phyloP scores from a whole-genome alignment of 139 green algal genomes.

The Chlamydomonas sp. region DNA sequence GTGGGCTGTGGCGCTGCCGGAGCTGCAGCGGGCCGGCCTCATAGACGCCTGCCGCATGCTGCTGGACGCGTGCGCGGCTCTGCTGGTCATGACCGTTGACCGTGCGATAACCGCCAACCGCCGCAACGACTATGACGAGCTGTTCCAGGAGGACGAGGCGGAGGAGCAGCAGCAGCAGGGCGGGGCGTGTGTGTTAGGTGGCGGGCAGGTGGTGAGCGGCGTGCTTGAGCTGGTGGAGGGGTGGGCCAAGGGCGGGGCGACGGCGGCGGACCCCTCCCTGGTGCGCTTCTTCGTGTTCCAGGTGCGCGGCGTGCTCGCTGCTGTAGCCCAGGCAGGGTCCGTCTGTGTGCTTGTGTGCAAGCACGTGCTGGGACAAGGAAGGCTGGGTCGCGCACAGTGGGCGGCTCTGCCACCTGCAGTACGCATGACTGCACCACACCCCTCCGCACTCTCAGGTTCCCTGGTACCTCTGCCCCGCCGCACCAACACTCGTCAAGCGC shows the following conservation, averaged over 20 bases:
- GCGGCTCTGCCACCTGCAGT: too few relatives aligned
- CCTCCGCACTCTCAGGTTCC: too few relatives aligned
- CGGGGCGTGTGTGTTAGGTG: not conserved
- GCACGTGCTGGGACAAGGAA: too few relatives aligned
- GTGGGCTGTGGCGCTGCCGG: slow-evolving; percentile 14
- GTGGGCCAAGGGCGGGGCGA: not conserved
- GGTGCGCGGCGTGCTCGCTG: not conserved
- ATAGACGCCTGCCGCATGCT: slow-evolving; percentile 10
- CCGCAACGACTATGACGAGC: too few relatives aligned
- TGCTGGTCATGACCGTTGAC: not conserved
- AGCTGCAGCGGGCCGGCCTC: slow-evolving; percentile 25
- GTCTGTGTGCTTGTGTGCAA: too few relatives aligned
- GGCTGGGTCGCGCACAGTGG: too few relatives aligned
- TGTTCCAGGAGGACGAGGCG: not conserved
- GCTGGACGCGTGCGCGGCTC: slow-evolving; percentile 10
- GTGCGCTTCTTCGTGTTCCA: slow-evolving; percentile 29
- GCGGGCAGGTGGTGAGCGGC: not conserved
- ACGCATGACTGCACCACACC: too few relatives aligned
- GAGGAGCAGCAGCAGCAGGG: not conserved
- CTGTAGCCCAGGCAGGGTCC: too few relatives aligned
- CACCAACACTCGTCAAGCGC: not conserved
- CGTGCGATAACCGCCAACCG: too few relatives aligned
- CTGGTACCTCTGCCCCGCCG: too few relatives aligned
- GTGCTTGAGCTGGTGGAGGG: slow-evolving; percentile 31
- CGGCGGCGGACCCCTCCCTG: not conserved